Percentiles rank a stretch among this genome's conserved stretches.
Conservation (phyloP, 2,329 filamentous ascomycete genomes). For the Fusarium solani-melongenae region DNA sequence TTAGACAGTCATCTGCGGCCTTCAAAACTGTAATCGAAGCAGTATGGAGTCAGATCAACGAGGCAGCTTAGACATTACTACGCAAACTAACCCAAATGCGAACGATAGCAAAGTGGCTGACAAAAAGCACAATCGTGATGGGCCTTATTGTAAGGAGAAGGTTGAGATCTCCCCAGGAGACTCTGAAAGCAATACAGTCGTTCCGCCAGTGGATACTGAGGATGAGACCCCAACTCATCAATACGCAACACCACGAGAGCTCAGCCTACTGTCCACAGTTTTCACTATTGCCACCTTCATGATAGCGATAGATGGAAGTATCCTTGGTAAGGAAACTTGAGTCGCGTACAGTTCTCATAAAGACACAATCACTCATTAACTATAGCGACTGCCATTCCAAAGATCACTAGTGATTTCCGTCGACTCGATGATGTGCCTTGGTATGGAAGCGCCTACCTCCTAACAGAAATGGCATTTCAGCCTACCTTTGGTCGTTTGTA, state of each 20-base stretch:
- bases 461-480: slow-evolving; percentile 12
- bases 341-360: neutral
- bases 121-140: neutral
- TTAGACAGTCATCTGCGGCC: too few species aligned
- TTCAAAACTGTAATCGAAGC: neutral
- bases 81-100: neutral
- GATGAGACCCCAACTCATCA: slow-evolving; percentile 6
- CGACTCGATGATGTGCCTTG: slow-evolving; percentile 6
- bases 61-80: neutral
- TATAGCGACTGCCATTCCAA: slow-evolving; percentile 3
- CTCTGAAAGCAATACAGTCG: neutral
- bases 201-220: neutral
- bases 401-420: slow-evolving; percentile 1
- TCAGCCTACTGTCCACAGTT: slow-evolving; percentile 16
- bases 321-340: neutral
- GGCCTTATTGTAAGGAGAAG: neutral
- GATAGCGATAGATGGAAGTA: slow-evolving; percentile 21
- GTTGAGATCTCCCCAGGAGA: neutral
- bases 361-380: neutral
- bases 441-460: slow-evolving; percentile 13
- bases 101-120: neutral
- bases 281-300: slow-evolving; percentile 23
- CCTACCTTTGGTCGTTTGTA: slow-evolving; percentile 8
- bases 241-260: slow-evolving; percentile 21
- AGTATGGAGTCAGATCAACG: slow-evolving; percentile 1